phyloP scores from a whole-genome alignment of 352 stramenopile genomes.

The Albugo laibachii region DNA sequence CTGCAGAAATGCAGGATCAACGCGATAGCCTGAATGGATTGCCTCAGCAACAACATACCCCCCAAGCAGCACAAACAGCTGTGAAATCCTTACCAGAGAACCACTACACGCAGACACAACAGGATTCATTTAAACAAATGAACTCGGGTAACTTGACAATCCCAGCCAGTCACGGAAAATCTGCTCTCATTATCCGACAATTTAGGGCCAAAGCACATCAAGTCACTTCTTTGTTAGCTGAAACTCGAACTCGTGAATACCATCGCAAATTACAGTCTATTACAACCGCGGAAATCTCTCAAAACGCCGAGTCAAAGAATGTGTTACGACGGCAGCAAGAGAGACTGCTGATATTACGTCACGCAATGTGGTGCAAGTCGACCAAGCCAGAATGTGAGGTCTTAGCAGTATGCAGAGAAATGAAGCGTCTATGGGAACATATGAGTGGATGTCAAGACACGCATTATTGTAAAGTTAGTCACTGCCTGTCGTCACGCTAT shows the following conservation, averaged over 20 bases:
- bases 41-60: neutral
- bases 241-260: slow-evolving; percentile 61
- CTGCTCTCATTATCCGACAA: slow-evolving; percentile 60
- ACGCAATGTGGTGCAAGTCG: slow-evolving; percentile 96
- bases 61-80: slow-evolving; percentile 5
- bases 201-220: slow-evolving; percentile 60
- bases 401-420: slow-evolving; percentile 91
- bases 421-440: slow-evolving; percentile 97
- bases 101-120: neutral
- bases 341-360: slow-evolving; percentile 88
- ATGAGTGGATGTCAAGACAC: slow-evolving; percentile 96
- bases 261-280: slow-evolving; percentile 72
- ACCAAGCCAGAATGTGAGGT: slow-evolving; percentile 85
- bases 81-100: slow-evolving; percentile 5
- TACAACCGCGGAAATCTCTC: slow-evolving; percentile 38
- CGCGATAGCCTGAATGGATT: neutral
- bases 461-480: slow-evolving; percentile 88
- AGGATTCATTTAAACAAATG: neutral
- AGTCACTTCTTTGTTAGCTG: slow-evolving; percentile 61
- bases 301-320: slow-evolving; percentile 71
- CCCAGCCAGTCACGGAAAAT: slow-evolving; percentile 35
- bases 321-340: slow-evolving; percentile 97
- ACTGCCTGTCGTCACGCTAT: slow-evolving; percentile 98
- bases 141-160: slow-evolving; percentile 11
- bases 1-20: slow-evolving; percentile 35